Evolutionary conservation across 176 grass and related monocot species (phyloP), one percentile per base, ranked within the genome.

Genomic region (Paspalum vaginatum): DNA sequence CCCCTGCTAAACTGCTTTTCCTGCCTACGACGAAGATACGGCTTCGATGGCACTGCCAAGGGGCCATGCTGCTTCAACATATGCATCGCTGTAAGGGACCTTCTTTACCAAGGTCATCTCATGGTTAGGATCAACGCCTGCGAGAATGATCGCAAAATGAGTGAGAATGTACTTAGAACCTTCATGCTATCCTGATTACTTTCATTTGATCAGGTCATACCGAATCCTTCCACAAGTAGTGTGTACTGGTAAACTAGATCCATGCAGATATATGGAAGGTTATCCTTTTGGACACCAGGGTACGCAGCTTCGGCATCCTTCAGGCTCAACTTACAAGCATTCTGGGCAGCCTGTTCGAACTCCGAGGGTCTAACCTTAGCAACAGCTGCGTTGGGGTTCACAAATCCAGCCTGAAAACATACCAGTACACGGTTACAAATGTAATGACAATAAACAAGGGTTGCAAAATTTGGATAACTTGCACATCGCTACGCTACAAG

Each of bases 241-340:
- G 96, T 93, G 88, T 93, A 93, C 72, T 98, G 96, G 69, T 98
- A 98, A 44, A 95, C 96, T 4, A 98, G 92, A 85, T 95, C 96
- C 96, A 98, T 89, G 90, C 96, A 99, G 79, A 99, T 80, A 40
- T 84, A 95, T 43, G 96, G 92, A 78, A 99, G 14, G 78, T 93
- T 99, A 20, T 88, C 84, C 74, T 89, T 81, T 54, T 60, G 87
- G 26, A 95, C 88, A 60, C 55, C 66, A 24, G 92, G 82, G 79
- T 82, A 98, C 40, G 88, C 63, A 25, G 78, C 60, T 77, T 86
- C 81, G 11, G 86, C 92, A 32, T 95, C 88, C 37, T 91, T 89
- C n/a, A 95, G 7, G 44, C 76, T 95, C 53, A 91, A 86, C 49
- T 88, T 89, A 54, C 96, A 98, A 72, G 92, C 96, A 72, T 70